Percentiles rank a stretch among this genome's conserved stretches.
These are phyloP conservation scores for Ramaria sp. DNA, from an alignment of 768 basidiomycete species.

Conservation along the genomic window DNA sequence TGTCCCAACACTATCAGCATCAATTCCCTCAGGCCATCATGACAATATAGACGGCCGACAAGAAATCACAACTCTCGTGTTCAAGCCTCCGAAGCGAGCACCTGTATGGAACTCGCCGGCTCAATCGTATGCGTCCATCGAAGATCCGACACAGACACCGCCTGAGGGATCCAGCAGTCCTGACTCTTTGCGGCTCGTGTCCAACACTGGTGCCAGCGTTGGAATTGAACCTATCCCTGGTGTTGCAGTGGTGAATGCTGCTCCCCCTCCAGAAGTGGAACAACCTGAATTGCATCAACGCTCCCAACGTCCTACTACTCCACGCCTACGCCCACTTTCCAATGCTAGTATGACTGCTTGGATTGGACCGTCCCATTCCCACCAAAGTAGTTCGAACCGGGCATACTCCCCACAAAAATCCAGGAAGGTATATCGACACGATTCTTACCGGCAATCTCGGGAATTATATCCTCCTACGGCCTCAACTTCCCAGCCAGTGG, in stretches of 20 bases:
- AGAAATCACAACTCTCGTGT: conserved; percentile 6
- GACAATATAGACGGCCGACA: background rate
- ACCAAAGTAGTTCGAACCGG: too few relatives aligned
- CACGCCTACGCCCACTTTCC: too few relatives aligned
- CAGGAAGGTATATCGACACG: too few relatives aligned
- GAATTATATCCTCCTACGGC: background rate
- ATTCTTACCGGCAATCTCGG: too few relatives aligned
- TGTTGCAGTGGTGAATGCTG: too few relatives aligned
- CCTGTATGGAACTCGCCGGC: background rate
- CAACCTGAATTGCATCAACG: too few relatives aligned
- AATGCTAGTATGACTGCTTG: too few relatives aligned
- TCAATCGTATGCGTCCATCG: background rate
- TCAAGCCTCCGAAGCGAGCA: conserved; percentile 4
- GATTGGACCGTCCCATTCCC: too few relatives aligned
- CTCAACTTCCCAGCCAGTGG: background rate
- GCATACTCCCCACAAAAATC: too few relatives aligned
- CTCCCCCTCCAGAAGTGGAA: too few relatives aligned
- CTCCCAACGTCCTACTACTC: too few relatives aligned
- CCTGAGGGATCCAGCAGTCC: background rate
- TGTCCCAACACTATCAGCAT: conserved; percentile 2
- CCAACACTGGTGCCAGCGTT: background rate
- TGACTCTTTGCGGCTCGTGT: background rate
- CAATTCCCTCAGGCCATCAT: background rate
- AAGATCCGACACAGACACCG: background rate
- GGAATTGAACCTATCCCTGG: background rate